Evolutionary conservation across 225 moss, liverwort and hornwort species (phyloP), one percentile per base, ranked within the genome.

Genomic region (Pseudisothecium myosuroides): DNA sequence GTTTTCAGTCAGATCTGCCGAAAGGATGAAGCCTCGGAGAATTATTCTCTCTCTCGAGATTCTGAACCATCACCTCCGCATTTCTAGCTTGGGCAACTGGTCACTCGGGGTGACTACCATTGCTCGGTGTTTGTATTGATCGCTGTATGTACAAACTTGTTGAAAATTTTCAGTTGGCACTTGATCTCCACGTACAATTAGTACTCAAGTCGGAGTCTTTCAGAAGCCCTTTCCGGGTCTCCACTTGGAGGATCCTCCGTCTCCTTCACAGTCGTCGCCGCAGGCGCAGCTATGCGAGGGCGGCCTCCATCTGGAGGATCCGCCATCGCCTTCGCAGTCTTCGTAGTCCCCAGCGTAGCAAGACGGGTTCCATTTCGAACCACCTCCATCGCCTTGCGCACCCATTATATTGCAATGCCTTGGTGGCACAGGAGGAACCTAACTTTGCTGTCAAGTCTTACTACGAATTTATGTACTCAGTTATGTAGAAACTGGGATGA

Each of bases 331-430:
- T 84, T 89, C 91, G 37, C 80, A 91, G 63, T 69, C 89, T 6
- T 85, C 68, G 81, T 55, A 87, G 20, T 90, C 87, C 32, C 27
- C 67, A 4, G 79, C 7, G 76, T 69, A 58, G 12, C 39, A 78
- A 17, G 85, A 28, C 26, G 82, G 78, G 41, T 72, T 90, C 88
- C 90, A 90, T 58, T 72, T 90, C 6, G 88, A 90, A 27, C 82
- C 82, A 36, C 92, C 90, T 11, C 88, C 92, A 59, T 90, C 90
- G 43, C 90, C 92, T 86, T 88, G 65, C 8, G 36, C 82, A 72
- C 82, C 92, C 92, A 90, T 92, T n/a, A n/a, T n/a, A n/a, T n/a
- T 23, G 49, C 41, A 45, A 60, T 20, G 32, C 13, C 19, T 80
- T 32, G 39, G 7, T 58, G 12, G 10, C 85, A 47, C 80, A 39